Evolutionary conservation across 768 basidiomycete genomes (phyloP).

Genomic region (Solioccasus polychromus): DNA sequence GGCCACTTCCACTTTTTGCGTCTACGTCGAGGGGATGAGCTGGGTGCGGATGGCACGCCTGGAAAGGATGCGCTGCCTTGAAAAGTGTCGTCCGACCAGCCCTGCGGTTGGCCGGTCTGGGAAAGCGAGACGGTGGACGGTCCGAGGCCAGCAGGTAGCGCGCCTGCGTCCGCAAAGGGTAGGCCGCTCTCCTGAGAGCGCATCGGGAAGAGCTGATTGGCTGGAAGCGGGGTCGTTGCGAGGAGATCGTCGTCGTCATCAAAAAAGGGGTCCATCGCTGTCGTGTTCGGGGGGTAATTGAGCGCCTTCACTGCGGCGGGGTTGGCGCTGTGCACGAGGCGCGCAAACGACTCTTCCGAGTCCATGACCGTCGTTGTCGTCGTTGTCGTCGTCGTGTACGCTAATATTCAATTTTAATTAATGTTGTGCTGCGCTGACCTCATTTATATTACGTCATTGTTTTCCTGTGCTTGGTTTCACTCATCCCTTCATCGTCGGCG

Average conservation of each 20-base stretch:
- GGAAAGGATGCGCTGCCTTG: constrained; percentile 43
- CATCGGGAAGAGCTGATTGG: constrained; percentile 28
- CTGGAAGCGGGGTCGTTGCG: background rate
- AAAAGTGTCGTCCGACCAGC: constrained; percentile 67
- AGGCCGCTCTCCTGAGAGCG: constrained; percentile 48
- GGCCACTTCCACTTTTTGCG: constrained; percentile 70
- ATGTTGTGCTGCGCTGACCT: constrained; percentile 14
- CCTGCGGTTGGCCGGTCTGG: constrained; percentile 49
- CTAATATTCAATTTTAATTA: background rate
- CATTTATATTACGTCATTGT: constrained; percentile 6
- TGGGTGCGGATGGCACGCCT: constrained; percentile 21
- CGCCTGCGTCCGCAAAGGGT: constrained; percentile 57
- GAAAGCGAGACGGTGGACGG: constrained; percentile 44
- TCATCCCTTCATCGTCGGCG: background rate
- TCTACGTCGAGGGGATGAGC: constrained; percentile 13
- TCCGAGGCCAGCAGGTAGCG: constrained; percentile 57
- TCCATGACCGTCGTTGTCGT: constrained; percentile 16
- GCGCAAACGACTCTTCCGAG: constrained; percentile 28
- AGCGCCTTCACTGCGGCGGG: constrained; percentile 20
- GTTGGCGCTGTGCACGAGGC: constrained; percentile 25
- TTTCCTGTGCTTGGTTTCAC: constrained; percentile 10
- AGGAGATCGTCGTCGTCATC: constrained; percentile 68
- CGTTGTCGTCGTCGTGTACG: constrained; percentile 8
- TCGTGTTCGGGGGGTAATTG: constrained; percentile 53
- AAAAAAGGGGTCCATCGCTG: constrained; percentile 72